These are phyloP conservation scores for Sambucus nigra DNA, from an alignment of 129 eudicot genomes.

Conservation along the genomic window DNA sequence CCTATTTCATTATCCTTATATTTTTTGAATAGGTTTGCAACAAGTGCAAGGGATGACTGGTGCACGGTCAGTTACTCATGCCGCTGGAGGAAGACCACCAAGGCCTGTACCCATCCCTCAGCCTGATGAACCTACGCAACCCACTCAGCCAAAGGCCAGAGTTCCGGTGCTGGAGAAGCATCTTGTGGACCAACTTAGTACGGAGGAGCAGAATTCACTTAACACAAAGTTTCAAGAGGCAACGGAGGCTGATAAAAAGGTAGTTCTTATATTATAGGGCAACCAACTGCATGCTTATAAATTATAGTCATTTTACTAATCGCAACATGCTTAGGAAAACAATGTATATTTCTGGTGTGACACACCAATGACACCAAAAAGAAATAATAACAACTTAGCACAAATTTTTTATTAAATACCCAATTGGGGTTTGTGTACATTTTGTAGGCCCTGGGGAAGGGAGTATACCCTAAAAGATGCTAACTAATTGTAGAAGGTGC, in stretches of 20 bases:
- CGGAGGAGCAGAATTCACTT: conserved; percentile 72
- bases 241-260: conserved; percentile 80
- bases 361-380: too few relatives aligned
- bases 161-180: conserved; percentile 87
- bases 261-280: too few relatives aligned
- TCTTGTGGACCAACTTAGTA: conserved; percentile 75
- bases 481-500: too few relatives aligned
- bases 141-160: conserved; percentile 49
- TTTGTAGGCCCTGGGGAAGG: too few relatives aligned
- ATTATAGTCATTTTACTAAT: too few relatives aligned
- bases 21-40: conserved; percentile 30
- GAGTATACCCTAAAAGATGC: too few relatives aligned
- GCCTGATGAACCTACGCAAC: conserved; percentile 44
- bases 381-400: too few relatives aligned
- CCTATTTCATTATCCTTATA: background rate
- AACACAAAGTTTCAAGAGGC: conserved; percentile 79
- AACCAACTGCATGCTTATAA: too few relatives aligned
- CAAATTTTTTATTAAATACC: too few relatives aligned
- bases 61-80: conserved; percentile 31
- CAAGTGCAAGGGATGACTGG: conserved; percentile 35
- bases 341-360: too few relatives aligned
- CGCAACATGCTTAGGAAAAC: too few relatives aligned
- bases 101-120: conserved; percentile 52
- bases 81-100: conserved; percentile 59
- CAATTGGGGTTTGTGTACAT: too few relatives aligned